Conservation (phyloP, 169 alveolate genomes). For the Plasmodium knowlesi region DNA sequence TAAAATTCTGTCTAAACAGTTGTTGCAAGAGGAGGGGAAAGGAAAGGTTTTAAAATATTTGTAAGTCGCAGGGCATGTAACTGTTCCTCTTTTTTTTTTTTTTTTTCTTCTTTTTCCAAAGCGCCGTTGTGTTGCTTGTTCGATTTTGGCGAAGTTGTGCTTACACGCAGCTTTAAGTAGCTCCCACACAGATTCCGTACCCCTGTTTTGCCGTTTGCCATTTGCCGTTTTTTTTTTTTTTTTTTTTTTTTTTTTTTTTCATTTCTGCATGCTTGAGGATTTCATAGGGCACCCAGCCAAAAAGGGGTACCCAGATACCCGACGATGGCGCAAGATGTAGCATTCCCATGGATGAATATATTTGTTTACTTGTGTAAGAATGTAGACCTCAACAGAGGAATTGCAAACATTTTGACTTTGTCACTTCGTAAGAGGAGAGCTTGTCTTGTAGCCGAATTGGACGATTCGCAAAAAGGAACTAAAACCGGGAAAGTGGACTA, state of each 20-base stretch:
- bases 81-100: not conserved
- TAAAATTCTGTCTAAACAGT: not conserved
- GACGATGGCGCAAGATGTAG: not conserved
- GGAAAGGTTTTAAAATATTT: not conserved
- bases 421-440: not conserved
- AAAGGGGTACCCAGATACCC: not conserved
- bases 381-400: not conserved
- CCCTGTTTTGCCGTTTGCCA: not conserved
- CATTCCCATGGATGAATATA: not conserved
- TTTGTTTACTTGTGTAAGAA: not conserved
- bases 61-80: not conserved
- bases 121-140: not conserved
- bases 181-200: not conserved
- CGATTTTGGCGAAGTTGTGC: too few relatives aligned
- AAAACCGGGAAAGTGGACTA: not conserved
- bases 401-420: not conserved
- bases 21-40: not conserved
- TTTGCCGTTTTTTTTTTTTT: too few relatives aligned
- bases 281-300: not conserved
- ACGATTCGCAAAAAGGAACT: not conserved
- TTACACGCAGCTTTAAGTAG: not conserved
- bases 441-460: not conserved
- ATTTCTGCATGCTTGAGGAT: not conserved
- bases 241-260: not conserved
- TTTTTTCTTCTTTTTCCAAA: not conserved